Evolutionary conservation across 129 eudicot species (phyloP).

Genomic region (Artemisia argyi): DNA sequence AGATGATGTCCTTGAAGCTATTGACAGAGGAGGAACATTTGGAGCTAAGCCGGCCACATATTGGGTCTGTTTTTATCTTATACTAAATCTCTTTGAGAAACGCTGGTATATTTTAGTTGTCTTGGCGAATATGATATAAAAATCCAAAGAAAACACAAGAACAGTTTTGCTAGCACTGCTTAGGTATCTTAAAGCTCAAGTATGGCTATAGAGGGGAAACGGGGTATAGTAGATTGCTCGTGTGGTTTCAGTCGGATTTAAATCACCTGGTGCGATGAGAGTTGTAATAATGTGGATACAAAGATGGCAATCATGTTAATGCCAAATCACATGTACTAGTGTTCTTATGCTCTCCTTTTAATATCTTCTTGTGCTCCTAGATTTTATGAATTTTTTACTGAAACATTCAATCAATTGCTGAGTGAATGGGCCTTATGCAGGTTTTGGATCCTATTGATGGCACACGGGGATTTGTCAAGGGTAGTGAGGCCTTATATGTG

Average conservation of each 20-base stretch:
- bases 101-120: background rate
- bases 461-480: conserved; percentile 91
- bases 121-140: background rate
- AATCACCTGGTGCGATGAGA: background rate
- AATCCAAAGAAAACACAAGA: no score
- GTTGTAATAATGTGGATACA: conserved; percentile 1
- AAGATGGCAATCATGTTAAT: conserved; percentile 1
- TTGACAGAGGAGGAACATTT: conserved; percentile 93
- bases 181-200: no score
- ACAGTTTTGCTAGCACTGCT: no score
- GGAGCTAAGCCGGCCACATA: conserved; percentile 83
- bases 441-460: conserved; percentile 98
- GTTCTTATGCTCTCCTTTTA: background rate
- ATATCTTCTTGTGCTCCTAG: background rate
- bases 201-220: no score
- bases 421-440: conserved; percentile 44
- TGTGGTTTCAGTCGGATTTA: background rate
- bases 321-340: background rate
- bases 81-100: background rate
- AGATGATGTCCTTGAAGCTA: conserved; percentile 70
- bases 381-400: background rate
- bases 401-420: background rate
- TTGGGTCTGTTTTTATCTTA: conserved; percentile 59
- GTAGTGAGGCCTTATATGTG: conserved; percentile 85
- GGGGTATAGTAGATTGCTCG: no score